Base-by-base conservation (phyloP, 345 rosid species). In the Gossypium bickii region DNA sequence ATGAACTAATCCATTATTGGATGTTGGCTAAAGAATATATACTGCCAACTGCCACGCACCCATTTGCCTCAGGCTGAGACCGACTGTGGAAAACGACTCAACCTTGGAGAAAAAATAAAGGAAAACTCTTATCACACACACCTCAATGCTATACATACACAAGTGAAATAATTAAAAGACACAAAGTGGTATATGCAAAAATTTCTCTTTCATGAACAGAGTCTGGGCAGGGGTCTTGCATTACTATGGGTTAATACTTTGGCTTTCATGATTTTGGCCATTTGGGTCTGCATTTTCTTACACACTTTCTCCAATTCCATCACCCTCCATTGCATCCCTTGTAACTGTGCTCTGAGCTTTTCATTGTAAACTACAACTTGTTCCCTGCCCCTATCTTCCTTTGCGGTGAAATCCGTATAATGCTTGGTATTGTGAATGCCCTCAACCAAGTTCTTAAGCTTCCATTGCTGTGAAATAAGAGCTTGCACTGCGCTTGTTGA, bases 281-380 rank as follows among this genome's bases (percentile, higher is more conserved):
- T 89, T 72, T 91, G 92, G 41, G 78, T 82, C 76, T 94, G 95
- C 96, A 94, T 89, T 73, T 83, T 89, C 79, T 75, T 75, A 82
- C 98, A 94, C 0, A 88, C 87, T 78, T 86, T 90, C 86, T 94
- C 98, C 79, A 94, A 73, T 66, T 92, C 96, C 85, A 76, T 89
- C 51, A 91, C 98, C 72, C 94, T 83, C 81, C 90, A 86, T 75
- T 92, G 98, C 87, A 94, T 91, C 76, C 96, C 94, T 78, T 89
- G 84, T 68, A 94, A 78, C 49, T 87, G 88, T 58, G 87, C 87
- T 69, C 78, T 85, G 43, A 91, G 80, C 73, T 83, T 83, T 80
- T 85, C 94, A 4, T 79, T 87, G 0, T 87, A 87, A 1, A 73
- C 74, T 7, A 88, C 82, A 43, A 76, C 67, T 74, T 86, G 90